Evolutionary conservation across 192 early-diverging fungal genomes (phyloP), one percentile per base, ranked within the genome.

Genomic region (Tieghemiomyces parasiticus): DNA sequence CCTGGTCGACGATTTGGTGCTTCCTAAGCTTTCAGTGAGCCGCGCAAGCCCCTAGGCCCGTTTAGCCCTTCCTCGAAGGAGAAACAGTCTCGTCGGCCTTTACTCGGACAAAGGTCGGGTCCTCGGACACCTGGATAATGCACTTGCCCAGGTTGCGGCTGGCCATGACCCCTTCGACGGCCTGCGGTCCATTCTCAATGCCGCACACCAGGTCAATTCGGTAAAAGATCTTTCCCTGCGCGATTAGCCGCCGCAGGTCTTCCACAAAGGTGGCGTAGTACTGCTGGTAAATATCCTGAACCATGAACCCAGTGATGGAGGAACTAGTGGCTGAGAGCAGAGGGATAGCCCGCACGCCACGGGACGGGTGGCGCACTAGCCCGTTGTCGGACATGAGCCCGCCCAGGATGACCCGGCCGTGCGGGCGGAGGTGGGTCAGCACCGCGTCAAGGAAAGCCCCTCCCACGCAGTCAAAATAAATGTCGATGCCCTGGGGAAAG

Each of bases 401-500:
- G 60, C 84, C 86, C 8, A 75, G 72, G 22, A 84, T 60, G 52
- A 93, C 72, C 48, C 91, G 80, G 2, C 76, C 88, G 50, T 72
- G 61, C 2, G 14, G 14, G 71, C 91, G 91, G 69, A 86, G 73
- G 29, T 74, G 60, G n/a, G 66, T 65, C 20, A 95, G 67, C 4
- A 74, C 84, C 22, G 73, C 75, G 16, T 93, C 89, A 4, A 95
- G 72, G 58, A 74, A 76, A 67, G 85, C 81, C 33, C 90, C 92
- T 53, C 84, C 86, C 29, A 92, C 87, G 35, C 85, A 77, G 58
- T 93, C 89, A 71, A 82, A 91, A 61, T 91, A 92, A 22, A 92
- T 78, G 61, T 94, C 91, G 48, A 94, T 77, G 32, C 92, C 90
- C 8, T 88, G 66, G 29, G 90, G 90, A 32, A 78, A 80, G 4